A percentile compares a stretch with the other conserved stretches of the same genome.
Conservation (phyloP, 1,284 basidiomycete species). For the Sanguinoderma infundibulare region DNA sequence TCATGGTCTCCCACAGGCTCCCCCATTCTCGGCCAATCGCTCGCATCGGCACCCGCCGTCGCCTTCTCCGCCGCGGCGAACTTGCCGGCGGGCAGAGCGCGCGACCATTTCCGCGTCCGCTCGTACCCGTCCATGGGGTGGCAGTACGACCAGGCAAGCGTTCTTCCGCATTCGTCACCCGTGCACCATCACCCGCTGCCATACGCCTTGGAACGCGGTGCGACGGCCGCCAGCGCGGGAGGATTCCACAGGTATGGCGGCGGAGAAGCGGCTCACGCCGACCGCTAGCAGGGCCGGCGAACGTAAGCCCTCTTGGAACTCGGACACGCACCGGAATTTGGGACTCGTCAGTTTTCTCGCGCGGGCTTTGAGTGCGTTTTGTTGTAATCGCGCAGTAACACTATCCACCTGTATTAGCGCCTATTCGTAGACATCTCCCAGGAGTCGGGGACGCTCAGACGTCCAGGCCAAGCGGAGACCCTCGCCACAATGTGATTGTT, state of each 20-base stretch:
- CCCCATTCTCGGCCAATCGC: slow-evolving; percentile 25
- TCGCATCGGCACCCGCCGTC: slow-evolving; percentile 32
- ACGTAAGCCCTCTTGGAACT: slow-evolving; percentile 21
- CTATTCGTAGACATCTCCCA: slow-evolving; percentile 1
- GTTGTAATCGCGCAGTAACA: slow-evolving; percentile 10
- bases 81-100: slow-evolving; percentile 30
- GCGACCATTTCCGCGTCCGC: slow-evolving; percentile 34
- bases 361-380: slow-evolving; percentile 17
- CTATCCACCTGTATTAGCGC: slow-evolving; percentile 16
- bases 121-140: slow-evolving; percentile 33
- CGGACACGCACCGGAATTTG: slow-evolving; percentile 24
- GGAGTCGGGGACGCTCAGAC: neutral
- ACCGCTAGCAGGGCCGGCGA: slow-evolving; percentile 19
- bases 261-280: slow-evolving; percentile 24
- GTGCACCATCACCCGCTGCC: slow-evolving; percentile 20
- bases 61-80: slow-evolving; percentile 27
- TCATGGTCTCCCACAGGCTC: slow-evolving; percentile 31
- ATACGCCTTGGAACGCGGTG: slow-evolving; percentile 21
- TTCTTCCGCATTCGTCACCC: slow-evolving; percentile 22
- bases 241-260: slow-evolving; percentile 23
- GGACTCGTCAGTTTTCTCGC: slow-evolving; percentile 18
- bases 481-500: slow-evolving; percentile 15
- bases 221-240: slow-evolving; percentile 17
- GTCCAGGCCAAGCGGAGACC: slow-evolving; percentile 10
- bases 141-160: slow-evolving; percentile 31